Conservation (phyloP, 1,139 yeast genomes). For the Taphrina wiesneri region DNA sequence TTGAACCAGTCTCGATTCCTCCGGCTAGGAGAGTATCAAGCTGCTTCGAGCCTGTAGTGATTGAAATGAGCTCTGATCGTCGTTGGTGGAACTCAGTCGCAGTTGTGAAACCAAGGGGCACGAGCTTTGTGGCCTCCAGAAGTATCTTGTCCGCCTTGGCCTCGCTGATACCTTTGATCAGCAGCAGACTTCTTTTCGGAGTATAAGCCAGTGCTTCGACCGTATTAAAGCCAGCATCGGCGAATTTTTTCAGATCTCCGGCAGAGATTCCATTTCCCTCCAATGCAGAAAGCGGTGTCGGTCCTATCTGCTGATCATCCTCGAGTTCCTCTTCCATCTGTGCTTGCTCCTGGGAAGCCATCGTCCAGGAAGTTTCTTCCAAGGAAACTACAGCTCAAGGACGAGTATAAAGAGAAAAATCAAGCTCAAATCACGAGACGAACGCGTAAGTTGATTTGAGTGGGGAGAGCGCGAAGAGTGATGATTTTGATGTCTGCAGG, state of each 20-base stretch:
- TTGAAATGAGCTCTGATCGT: conserved; percentile 83
- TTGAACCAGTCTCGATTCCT: conserved; percentile 95
- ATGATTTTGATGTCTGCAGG: background rate
- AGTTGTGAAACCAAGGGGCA: conserved; percentile 96
- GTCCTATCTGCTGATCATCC: conserved; percentile 39
- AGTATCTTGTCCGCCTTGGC: conserved; percentile 88
- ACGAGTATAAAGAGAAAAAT: no score
- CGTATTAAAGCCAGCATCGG: conserved; percentile 65
- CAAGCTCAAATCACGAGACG: background rate
- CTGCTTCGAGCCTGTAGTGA: conserved; percentile 94
- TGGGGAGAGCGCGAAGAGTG: background rate
- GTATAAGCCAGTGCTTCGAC: conserved; percentile 12
- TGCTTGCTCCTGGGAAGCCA: conserved; percentile 5
- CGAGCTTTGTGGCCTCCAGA: conserved; percentile 78
- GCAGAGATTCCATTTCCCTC: conserved; percentile 80
- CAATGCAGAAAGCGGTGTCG: conserved; percentile 40
- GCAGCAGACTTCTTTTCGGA: conserved; percentile 72
- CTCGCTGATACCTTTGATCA: conserved; percentile 90
- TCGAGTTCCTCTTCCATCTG: conserved; percentile 19
- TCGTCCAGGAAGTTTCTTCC: no score
- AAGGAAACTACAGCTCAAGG: no score
- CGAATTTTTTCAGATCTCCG: conserved; percentile 74
- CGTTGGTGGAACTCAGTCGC: conserved; percentile 93
- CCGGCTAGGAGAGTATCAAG: conserved; percentile 93
- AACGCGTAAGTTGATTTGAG: conserved; percentile 5